A percentile compares a stretch with the other conserved stretches of the same genome.
These are phyloP conservation scores for Gilbertella persicaria DNA, from an alignment of 371 early-diverging fungal species.

Conservation along the genomic window DNA sequence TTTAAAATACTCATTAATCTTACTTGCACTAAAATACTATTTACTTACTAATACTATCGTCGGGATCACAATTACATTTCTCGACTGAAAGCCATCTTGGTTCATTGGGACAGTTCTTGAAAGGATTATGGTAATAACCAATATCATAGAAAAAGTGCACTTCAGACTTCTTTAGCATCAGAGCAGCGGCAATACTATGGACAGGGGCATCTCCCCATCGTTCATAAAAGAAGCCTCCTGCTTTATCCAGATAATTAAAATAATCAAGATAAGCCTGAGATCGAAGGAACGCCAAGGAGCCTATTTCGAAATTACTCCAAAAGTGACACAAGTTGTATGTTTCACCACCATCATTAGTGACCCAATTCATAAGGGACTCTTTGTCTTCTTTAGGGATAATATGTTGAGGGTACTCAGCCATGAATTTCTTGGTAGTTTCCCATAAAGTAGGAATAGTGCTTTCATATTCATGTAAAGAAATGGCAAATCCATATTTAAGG, in stretches of 20 bases:
- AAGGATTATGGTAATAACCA: slow-evolving; percentile 77
- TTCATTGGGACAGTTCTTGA: slow-evolving; percentile 71
- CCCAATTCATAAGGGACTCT: slow-evolving; percentile 38
- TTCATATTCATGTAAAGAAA: slow-evolving; percentile 75
- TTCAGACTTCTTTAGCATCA: slow-evolving; percentile 78
- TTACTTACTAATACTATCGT: slow-evolving; percentile 52
- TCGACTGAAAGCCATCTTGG: slow-evolving; percentile 48
- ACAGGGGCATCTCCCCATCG: slow-evolving; percentile 98
- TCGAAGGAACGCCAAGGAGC: slow-evolving; percentile 78
- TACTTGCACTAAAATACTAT: neutral
- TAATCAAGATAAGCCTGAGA: slow-evolving; percentile 74
- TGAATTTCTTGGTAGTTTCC: slow-evolving; percentile 57
- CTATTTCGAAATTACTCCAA: slow-evolving; percentile 98
- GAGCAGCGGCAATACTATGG: slow-evolving; percentile 87
- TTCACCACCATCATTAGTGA: slow-evolving; percentile 38
- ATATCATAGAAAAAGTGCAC: slow-evolving; percentile 94
- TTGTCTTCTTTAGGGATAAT: slow-evolving; percentile 32
- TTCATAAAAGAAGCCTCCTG: slow-evolving; percentile 95
- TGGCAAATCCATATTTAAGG: slow-evolving; percentile 83
- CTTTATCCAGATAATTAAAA: slow-evolving; percentile 66
- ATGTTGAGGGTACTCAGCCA: slow-evolving; percentile 52
- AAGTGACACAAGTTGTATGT: slow-evolving; percentile 87
- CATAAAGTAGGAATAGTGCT: slow-evolving; percentile 87
- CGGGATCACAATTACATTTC: slow-evolving; percentile 64
- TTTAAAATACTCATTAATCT: too few species aligned